Evolutionary conservation across 306 rosid genomes (phyloP), one percentile per base, ranked within the genome.

Genomic region (Cucurbita maxima): DNA sequence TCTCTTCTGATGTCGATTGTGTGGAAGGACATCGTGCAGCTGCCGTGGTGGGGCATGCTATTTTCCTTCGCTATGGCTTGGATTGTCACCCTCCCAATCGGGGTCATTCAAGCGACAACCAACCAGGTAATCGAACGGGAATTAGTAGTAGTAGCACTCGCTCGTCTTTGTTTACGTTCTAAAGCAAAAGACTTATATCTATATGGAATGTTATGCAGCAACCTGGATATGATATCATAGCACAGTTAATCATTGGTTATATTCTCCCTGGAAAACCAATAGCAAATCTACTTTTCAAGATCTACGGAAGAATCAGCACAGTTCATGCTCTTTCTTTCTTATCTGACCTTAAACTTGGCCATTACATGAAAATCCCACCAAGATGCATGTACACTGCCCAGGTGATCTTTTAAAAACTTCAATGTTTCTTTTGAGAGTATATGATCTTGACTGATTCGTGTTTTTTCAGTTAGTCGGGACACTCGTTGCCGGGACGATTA

Each of bases 351-450:
- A 95, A 95, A 83, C 99, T 95, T 5, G 99, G 99, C 4, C 96
- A 91, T 76, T 95, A 95, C 87, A 95, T 95, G 99, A 95, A 95
- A 83, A 95, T 95, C 71, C 99, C 99, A 25, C 99, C 99, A 3
- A 82, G 96, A 36, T 82, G 92, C 91, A 91, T 95, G 97, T 95
- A 91, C 78, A 83, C 82, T 1, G 97, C 96, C 73, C 99, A 94
- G 98, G 98, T 94, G 40, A 58, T 64, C 60, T 15, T 38, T 51
- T 38, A 3, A 4, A 3, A n/a, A 6, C n/a, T 7, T 19, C 10
- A 3, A 7, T 44, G 11, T 10, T 2, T 19, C 34, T 16, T 61
- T 25, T 50, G 70, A 68, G 47, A 44, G 30, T 45, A 8, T 19
- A 19, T 43, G 5, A 37, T 34, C 3, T 47, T 67, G 76, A 75